phyloP scores from a whole-genome alignment of 768 basidiomycete species.

The Neoboletus subvelutipes region DNA sequence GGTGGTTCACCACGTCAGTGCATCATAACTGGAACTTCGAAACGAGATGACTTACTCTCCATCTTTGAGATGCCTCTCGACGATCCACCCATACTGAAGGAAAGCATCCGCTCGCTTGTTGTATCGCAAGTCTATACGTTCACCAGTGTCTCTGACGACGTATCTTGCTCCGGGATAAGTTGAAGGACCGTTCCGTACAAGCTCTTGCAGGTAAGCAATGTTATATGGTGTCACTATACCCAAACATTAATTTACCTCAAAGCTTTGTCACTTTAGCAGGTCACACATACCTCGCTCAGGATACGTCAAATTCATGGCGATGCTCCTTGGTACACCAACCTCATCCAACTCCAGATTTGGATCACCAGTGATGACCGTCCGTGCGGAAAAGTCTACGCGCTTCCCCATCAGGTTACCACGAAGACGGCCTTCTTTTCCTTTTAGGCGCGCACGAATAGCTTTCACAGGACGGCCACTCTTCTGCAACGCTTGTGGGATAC shows the following conservation, averaged over 20 bases:
- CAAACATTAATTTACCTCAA: slow-evolving; percentile 9
- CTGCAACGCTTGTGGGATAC: slow-evolving; percentile 94
- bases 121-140: slow-evolving; percentile 94
- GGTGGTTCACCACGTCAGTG: slow-evolving; percentile 5
- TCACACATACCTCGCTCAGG: slow-evolving; percentile 81
- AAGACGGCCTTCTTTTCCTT: slow-evolving; percentile 98
- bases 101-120: slow-evolving; percentile 95
- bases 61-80: slow-evolving; percentile 95
- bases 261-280: not conserved
- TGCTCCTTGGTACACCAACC: slow-evolving; percentile 92
- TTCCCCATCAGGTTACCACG: slow-evolving; percentile 99
- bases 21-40: not conserved
- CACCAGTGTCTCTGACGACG: slow-evolving; percentile 95
- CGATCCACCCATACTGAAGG: slow-evolving; percentile 97
- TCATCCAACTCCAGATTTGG: slow-evolving; percentile 96
- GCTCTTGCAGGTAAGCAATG: slow-evolving; percentile 88
- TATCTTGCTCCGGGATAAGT: slow-evolving; percentile 96
- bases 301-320: slow-evolving; percentile 97
- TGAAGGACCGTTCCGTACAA: slow-evolving; percentile 93
- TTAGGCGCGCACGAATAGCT: slow-evolving; percentile 95
- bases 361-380: slow-evolving; percentile 98
- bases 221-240: slow-evolving; percentile 92
- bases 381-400: slow-evolving; percentile 98
- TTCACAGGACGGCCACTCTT: slow-evolving; percentile 98
- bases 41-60: slow-evolving; percentile 78